Evolutionary conservation across 805 yeast genomes (phyloP), one percentile per base, ranked within the genome.

Genomic region (Ogataea methanolica): DNA sequence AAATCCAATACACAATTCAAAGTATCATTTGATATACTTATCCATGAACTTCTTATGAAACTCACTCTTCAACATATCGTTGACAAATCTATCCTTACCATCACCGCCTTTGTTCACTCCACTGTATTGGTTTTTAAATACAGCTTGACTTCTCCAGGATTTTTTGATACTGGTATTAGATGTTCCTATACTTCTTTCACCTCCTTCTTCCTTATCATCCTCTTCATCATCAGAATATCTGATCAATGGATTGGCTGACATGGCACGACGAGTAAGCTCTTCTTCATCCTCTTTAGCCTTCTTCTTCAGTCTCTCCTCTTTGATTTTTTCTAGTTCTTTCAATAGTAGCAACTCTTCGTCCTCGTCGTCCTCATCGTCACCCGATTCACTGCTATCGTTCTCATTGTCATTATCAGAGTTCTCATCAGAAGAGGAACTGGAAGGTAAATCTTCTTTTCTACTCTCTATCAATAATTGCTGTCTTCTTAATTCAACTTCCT

Each of bases 331-430:
- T 34, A 74, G 56, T 48, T 75, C 78, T 47, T 57, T 52, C 29
- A 72, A 39, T 4, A 75, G 59, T n/a, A 65, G 86, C 31, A 26
- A 9, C 11, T 26, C 31, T 8, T 26, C 31, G 11, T 26, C 31
- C 33, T 72, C 82, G n/a, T 75, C 82, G 26, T 77, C 81, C 35
- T 78, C 82, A 42, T 72, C 58, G 19, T 53, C 59, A 15, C 69
- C 70, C 17, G 41, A 36, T 8, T 26, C 43, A 17, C 22, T 37
- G 21, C 35, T 33, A 22, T 76, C 80, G 34, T 78, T 82, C 42
- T 72, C 55, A 12, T 49, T 54, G 12, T 69, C 70, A 9, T 54
- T 63, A 7, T 57, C 59, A 3, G 39, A 48, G 12, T 43, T 52
- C n/a, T 14, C 45, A 12, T 39, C 45, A 22, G 34, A 34, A 33